phyloP scores from a whole-genome alignment of 1,284 basidiomycete genomes.

The Rhizoctonia solani region DNA sequence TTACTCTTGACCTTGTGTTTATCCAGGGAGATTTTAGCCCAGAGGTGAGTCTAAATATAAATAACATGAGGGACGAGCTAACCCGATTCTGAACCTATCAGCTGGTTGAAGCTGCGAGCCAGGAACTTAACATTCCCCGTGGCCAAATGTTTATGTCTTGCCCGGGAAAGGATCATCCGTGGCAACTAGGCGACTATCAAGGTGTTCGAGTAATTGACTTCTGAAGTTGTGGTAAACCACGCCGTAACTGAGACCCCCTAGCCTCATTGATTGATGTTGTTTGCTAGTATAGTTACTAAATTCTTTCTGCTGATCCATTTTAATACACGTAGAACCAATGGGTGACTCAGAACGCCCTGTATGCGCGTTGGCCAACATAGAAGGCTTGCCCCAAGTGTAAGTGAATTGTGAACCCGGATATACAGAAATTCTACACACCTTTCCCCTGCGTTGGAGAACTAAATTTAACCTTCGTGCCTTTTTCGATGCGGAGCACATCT shows the following conservation, averaged over 20 bases:
- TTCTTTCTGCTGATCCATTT: too few species aligned
- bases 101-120: slow-evolving; percentile 39
- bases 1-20: slow-evolving; percentile 38
- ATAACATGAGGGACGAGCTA: not conserved
- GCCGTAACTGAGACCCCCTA: too few species aligned
- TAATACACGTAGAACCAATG: too few species aligned
- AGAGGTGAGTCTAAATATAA: slow-evolving; percentile 34
- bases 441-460: too few species aligned
- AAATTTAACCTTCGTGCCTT: too few species aligned
- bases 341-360: slow-evolving; percentile 12
- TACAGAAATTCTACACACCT: too few species aligned
- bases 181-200: slow-evolving; percentile 37
- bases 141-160: slow-evolving; percentile 40
- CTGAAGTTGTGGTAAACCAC: slow-evolving; percentile 1
- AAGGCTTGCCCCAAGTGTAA: not conserved
- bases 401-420: too few species aligned
- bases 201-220: slow-evolving; percentile 39
- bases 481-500: too few species aligned
- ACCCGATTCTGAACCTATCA: not conserved
- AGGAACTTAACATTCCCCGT: slow-evolving; percentile 37
- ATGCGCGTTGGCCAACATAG: slow-evolving; percentile 19
- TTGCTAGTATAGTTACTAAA: too few species aligned
- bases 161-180: slow-evolving; percentile 35
- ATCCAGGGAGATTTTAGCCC: slow-evolving; percentile 37
- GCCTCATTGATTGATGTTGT: too few species aligned